Evolutionary conservation across 148 eudicot genomes (phyloP), one percentile per base, ranked within the genome.

Genomic region (Rhododendron ferrugineum): DNA sequence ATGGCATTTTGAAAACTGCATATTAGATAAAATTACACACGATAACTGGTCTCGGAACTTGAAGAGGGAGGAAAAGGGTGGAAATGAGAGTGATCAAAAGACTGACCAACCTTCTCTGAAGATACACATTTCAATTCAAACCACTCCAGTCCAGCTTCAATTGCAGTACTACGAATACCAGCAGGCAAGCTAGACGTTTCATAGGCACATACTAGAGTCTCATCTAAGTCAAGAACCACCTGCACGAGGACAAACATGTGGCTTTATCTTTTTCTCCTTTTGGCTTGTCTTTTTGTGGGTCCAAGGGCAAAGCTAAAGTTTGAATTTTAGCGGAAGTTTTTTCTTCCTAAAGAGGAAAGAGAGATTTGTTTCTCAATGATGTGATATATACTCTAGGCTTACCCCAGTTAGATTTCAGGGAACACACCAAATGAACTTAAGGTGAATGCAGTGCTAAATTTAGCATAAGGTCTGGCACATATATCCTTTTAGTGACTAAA

Each of bases 171-270:
- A 82, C 88, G 89, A 73, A 92, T 82, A 84, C 82, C 76, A 74
- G 93, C 90, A 37, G 94, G 91, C 77, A 92, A 87, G 87, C 93
- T 89, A 58, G 93, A 89, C n/a, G 91, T 88, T 84, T 92, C 94
- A 75, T 91, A 89, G 13, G 93, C 91, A 85, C 92, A 92, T 46
- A 92, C 92, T 50, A 92, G 85, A 50, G 93, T 92, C 70, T 92
- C 93, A 87, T 92, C 94, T 83, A 92, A 91, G 80, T 92, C 94
- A 85, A 92, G 94, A 85, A 92, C 93, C 74, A 92, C 94, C 93
- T 92, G 91, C 84, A 68, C 10, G 37, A 79, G 37, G 64, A 62
- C 82, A 50, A 18, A 79, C 2, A 18, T 18, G 23, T 47, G 42
- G 52, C 64, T 22, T 58, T 22, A 58, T 18, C 22, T 58, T 18